Evolutionary conservation across 768 basidiomycete genomes (phyloP), one percentile per base, ranked within the genome.

Genomic region (Kwoniella botswanensis): DNA sequence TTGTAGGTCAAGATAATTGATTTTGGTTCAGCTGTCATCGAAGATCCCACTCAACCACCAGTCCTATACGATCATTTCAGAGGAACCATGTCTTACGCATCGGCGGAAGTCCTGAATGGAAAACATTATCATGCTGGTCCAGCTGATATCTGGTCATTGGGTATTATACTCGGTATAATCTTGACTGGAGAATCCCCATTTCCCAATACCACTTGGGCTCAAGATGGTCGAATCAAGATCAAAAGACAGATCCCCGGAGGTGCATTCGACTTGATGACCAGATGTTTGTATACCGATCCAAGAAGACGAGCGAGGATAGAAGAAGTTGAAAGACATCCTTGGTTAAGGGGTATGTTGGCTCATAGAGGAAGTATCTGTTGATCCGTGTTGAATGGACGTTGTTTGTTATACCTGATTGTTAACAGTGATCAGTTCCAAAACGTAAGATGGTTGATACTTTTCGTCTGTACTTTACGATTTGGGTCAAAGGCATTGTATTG

Each of bases 1-100:
- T 35, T 35, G 7, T 81, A 93, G 90, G 91, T 96, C 78, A 98
- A 98, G 82, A 87, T 98, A 61, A 94, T 98, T 78, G 95, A 98
- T 85, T 98, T 98, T 82, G 95, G 95, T 58, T 93, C 92, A 74
- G 93, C 94, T 29, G 90, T 91, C 29, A 87, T 91, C 69, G 88
- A 88, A 61, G 89, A 94, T 80, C 88, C 89, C 5, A 79, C 83
- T 5, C 82, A 87, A 66, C 86, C 90, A 2, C 88, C 88, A 12
- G 91, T 92, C 0, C 88, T 86, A 66, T 91, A 93, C 84, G 87
- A 86, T 42, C 87, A 90, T 52, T 97, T 96, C 78, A 78, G 81
- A 60, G 85, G 85, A 0, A 85, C 84, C 7, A 74, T 78, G 57
- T 66, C 75, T 21, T 83, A 78, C 63, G 82, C 83, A 57, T 67